Evolutionary conservation across 1,284 basidiomycete genomes (phyloP), one percentile per base, ranked within the genome.

Genomic region (Sanghuangporus sanghuang): DNA sequence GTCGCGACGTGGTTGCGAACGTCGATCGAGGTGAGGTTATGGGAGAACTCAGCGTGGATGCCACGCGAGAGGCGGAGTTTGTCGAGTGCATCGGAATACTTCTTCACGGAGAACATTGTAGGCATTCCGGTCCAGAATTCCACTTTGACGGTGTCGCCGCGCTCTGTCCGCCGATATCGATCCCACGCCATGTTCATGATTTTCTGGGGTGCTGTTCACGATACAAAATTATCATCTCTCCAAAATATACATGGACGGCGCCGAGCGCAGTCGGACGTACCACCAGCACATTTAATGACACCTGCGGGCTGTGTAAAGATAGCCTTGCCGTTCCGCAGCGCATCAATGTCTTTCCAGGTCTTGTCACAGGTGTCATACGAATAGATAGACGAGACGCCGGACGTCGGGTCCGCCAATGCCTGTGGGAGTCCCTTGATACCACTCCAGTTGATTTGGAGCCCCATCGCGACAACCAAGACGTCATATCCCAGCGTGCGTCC

Each of bases 291-390:
- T 77, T 98, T 98, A 75, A 98, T 85, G 27, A 94, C 79, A 23
- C 96, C 95, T n/a, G 90, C 86, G 36, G 96, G 96, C 74, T 98
- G 96, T 0, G 96, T 98, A 78, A 99, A 98, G 71, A 99, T 84
- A 1, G 96, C 95, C 61, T 89, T 86, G 18, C 94, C 95, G 4
- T 81, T 78, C 58, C 89, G 84, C 67, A 96, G 82, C 8, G 81
- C 79, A 64, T 92, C 85, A 56, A 96, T 87, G 69, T 94, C 85
- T 57, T 80, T 77, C 92, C 92, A 96, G 3, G 86, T 85, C 76
- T 94, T 95, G 76, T 96, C 92, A 71, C 88, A 92, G 11, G 91
- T 91, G 60, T 91, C 84, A 73, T 91, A 93, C 0, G 89, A 91
- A 79, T 98, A 98, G 68, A 97, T 97, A n/a, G 90, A 90, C 5